Evolutionary conservation across 1,139 yeast species (phyloP), one percentile per base, ranked within the genome.

Genomic region (Blastobotrys serpentis): DNA sequence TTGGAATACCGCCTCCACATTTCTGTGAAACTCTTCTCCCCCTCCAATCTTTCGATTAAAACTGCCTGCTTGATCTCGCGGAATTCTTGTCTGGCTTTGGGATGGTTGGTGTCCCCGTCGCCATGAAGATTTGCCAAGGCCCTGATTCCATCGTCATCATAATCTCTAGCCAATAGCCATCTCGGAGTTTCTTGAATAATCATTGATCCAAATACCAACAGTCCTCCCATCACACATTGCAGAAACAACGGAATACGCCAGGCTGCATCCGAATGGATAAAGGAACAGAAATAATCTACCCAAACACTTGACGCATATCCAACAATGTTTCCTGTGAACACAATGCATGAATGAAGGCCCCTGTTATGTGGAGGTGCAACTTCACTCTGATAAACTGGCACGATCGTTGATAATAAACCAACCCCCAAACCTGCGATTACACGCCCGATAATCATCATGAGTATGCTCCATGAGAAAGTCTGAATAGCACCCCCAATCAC

Each of bases 311-410:
- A 73, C 1, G 95, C 78, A 65, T 89, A 90, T 4, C 97, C 97
- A 36, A 87, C 68, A 52, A 89, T 84, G 64, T 89, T 89, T 2
- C 96, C 96, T 0, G 97, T 86, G 67, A 89, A 90, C 68, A 90
- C 96, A 42, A 89, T 82, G 62, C 96, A 88, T 0, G 96, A 96
- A 50, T 87, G 77, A 60, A 84, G 80, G 1, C 98, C 98, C 52
- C 98, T 75, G 57, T 84, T 86, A 54, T 85, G 84, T 1, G 96
- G 89, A 13, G 95, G 95, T 34, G 94, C 82, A 52, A 90, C 87
- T 65, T 90, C 98, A 4, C 88, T 79, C 69, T 89, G 96, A 66
- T 88, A 90, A 44, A 92, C 87, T 0, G 98, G 97, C n/a, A 92
- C 94, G 47, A 89, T 87, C 4, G 96, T 87, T n/a, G 95, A 84